A percentile compares a stretch with the other conserved stretches of the same genome.
phyloP scores from a whole-genome alignment of 176 grass and related monocot species.

The Puya raimondii region DNA sequence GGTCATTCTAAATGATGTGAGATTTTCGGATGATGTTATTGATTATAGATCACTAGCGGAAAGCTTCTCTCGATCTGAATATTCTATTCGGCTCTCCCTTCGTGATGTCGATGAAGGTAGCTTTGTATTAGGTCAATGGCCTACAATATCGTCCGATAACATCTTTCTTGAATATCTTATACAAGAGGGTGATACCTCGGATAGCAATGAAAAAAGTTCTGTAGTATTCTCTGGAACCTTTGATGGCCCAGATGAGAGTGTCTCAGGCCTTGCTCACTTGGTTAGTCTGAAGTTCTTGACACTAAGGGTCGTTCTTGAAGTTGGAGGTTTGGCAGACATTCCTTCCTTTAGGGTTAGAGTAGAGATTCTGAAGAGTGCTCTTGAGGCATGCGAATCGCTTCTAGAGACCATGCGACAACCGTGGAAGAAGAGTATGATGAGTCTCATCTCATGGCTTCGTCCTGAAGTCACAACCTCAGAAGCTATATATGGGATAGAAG shows the following conservation, averaged over 20 bases:
- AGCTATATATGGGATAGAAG: slow-evolving; percentile 46
- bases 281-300: slow-evolving; percentile 52
- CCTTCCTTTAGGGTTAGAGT: slow-evolving; percentile 45
- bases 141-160: slow-evolving; percentile 38
- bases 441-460: slow-evolving; percentile 70
- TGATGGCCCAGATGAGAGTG: slow-evolving; percentile 66
- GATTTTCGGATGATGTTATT: slow-evolving; percentile 28
- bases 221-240: slow-evolving; percentile 43
- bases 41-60: slow-evolving; percentile 21
- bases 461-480: slow-evolving; percentile 61
- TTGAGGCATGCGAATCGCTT: slow-evolving; percentile 46
- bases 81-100: slow-evolving; percentile 48
- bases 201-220: slow-evolving; percentile 1
- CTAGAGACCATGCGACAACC: slow-evolving; percentile 67
- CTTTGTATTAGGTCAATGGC: slow-evolving; percentile 66
- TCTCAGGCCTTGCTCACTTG: slow-evolving; percentile 64
- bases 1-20: slow-evolving; percentile 43
- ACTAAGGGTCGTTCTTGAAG: slow-evolving; percentile 29
- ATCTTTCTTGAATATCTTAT: slow-evolving; percentile 53
- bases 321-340: slow-evolving; percentile 8
- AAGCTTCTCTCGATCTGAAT: slow-evolving; percentile 25
- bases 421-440: slow-evolving; percentile 88
- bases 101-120: slow-evolving; percentile 46
- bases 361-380: slow-evolving; percentile 55
- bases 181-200: neutral